Base-by-base conservation (phyloP, 1,284 basidiomycete species). In the Malassezia psittaci region DNA sequence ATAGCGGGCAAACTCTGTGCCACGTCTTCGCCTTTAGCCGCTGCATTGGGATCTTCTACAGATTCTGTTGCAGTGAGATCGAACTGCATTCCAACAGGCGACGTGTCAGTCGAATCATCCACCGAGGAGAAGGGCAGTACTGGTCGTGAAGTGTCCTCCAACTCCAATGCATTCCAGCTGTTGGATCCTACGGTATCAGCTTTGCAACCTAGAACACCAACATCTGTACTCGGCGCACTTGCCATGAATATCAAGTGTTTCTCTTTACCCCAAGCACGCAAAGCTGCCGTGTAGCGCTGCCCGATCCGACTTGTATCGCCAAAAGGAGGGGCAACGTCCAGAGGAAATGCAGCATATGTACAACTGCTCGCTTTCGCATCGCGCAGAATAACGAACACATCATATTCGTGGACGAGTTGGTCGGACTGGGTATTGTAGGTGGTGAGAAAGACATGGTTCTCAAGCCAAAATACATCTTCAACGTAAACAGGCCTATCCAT, bases 131-230 rank as follows among this genome's bases (percentile, higher is more conserved):
- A 77, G 1, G 88, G 88, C 16, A 89, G 78, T 36, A 78, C 78
- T 0, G 82, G 80, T 0, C 82, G 82, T 7, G 85, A 79, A 0
- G 81, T 85, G 72, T 87, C 87, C 58, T 88, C 87, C 57, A 87
- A 80, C 3, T 82, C 81, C 47, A 87, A 75, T 48, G 83, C 83
- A 56, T 80, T 80, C 87, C 87, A 90, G 37, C 77, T 75, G 10
- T 77, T 76, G 2, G 77, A 74, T 16, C 79, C 64, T 51, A 49
- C 18, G 40, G 57, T 54, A 7, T 45, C 50, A 3, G 59, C 44
- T 16, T 60, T 59, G 55, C 79, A 81, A 3, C 80, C 84, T 21
- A 88, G 70, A 18, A 85, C 76, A 49, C 86, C 87, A 1, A 90
- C 78, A 65, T 90, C 87, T 0, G 84, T 82, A 2, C 87, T 86